Base-by-base conservation (phyloP, 208 protist species). In the Wallacemonas sp. region DNA sequence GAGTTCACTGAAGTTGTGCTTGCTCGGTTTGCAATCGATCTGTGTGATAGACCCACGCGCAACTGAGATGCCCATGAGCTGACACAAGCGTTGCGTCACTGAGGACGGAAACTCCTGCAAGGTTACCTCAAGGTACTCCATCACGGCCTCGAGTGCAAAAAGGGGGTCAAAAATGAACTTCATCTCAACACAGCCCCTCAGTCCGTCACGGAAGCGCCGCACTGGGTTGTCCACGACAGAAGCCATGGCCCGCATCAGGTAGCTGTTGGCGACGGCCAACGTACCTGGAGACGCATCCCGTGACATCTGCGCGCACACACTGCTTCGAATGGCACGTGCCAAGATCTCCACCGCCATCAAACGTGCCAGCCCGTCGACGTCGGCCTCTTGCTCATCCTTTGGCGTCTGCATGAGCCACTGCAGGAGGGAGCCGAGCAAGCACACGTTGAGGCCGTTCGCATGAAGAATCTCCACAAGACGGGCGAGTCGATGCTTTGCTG, bases 301-400 rank as follows among this genome's bases (percentile, higher is more conserved):
- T 21, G 19, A 44, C 41, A 73, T 72, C 42, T 77, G 51, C 19
- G 31, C 22, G 42, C 71, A 78, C 62, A 88, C 62, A 2, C 75
- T 41, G 0, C 66, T 68, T 15, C 82, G 77, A 19, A 82, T 65
- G 15, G 77, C 66, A 27, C 82, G 78, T 19, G 75, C 78, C 22
- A 85, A 44, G 46, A 89, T 77, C 62, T 89, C 82, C 4, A 69
- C 46, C 34, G 63, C 46, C 27, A 85, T 68, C 1, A 80, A 27
- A 21, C 67, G 58, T 60, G 83, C 44, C 14, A 83, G 34, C 31
- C 38, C n/a, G 46, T 81, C 71, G 11, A 39, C 56, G 27, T 68
- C 55, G 30, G 64, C 67, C 27, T 79, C 69, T 30, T 64, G 42
- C 2, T 80, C 78, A 22, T 84, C 78, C 54, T 60, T 68, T 4